Base-by-base conservation (phyloP, 805 yeast genomes). In the Candida insectorum region DNA sequence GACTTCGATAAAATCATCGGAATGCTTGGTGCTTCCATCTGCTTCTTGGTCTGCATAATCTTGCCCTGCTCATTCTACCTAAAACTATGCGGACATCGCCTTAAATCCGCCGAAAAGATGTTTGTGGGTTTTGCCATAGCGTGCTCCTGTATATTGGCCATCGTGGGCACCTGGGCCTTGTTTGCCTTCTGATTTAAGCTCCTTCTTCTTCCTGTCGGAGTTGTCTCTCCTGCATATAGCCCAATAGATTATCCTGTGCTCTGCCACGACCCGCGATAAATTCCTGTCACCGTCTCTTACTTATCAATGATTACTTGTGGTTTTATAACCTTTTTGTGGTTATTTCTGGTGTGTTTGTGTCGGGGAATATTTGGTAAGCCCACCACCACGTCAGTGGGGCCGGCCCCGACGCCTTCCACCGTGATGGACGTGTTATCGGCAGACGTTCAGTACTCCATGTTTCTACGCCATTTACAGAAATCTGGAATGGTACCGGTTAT, bases 1-100 rank as follows among this genome's bases (percentile, higher is more conserved):
- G 82, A 79, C 34, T 88, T 88, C 53, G 96, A 87, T 49, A 76
- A 76, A 45, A 71, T 88, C 33, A 81, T 88, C 58, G 85, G 95
- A 5, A 74, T 88, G 28, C 57, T 86, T 45, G 96, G 96, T 6
- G 75, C 91, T 4, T 79, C 86, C 1, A 68, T 88, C 32, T 85
- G 95, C 47, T 83, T 85, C 55, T 65, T 80, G 3, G 77, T 87
- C 22, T 88, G 96, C 55, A 64, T 87, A 34, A 80, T 86, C 14
- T 67, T 87, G 16, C 96, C 96, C 3, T 64, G 85, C 15, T 49
- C 73, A 8, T 88, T 87, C 54, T 86, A 88, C 58, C 51, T 82
- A 39, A 68, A 60, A 41, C 65, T 81, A 24, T 81, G 79, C 50
- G 55, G 54, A 4, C 49, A 58, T 4, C 65, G 70, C 10, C 56